Evolutionary conservation across 2,329 filamentous ascomycete genomes (phyloP).

Genomic region (Penicillium sclerotigenum): DNA sequence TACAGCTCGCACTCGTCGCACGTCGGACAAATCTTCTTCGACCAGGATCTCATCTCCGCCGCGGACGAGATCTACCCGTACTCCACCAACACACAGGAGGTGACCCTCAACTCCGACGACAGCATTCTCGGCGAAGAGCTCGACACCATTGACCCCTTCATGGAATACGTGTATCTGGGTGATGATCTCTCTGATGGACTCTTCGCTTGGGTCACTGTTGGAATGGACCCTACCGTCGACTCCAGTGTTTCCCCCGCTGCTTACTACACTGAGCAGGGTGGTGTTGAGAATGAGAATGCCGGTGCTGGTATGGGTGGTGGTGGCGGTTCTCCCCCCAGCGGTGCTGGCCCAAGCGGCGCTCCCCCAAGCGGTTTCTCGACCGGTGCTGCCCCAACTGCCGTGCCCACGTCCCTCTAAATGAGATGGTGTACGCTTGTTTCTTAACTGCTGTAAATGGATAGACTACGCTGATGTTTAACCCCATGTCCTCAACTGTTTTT

Average conservation of each 20-base stretch:
- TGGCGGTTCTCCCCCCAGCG: constrained; percentile 1
- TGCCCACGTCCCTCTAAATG: background rate
- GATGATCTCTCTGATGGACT: constrained; percentile 52
- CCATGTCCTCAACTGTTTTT: background rate
- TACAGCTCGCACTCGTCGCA: constrained; percentile 50
- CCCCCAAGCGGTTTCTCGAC: background rate
- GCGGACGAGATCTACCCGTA: constrained; percentile 53
- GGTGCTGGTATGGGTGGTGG: constrained; percentile 16
- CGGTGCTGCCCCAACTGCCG: background rate
- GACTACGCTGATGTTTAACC: background rate
- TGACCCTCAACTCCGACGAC: constrained; percentile 54
- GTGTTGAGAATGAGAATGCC: constrained; percentile 30
- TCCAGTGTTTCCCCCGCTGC: constrained; percentile 28
- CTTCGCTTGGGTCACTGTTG: constrained; percentile 54
- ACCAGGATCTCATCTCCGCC: constrained; percentile 54
- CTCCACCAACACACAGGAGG: constrained; percentile 44
- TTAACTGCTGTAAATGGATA: background rate
- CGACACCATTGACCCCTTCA: constrained; percentile 55
- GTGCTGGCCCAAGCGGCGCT: too few relatives aligned
- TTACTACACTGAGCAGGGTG: constrained; percentile 35
- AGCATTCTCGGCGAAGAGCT: constrained; percentile 49
- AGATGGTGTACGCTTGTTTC: background rate
- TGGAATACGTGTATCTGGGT: constrained; percentile 58
- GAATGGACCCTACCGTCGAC: constrained; percentile 45
- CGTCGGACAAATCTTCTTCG: constrained; percentile 64